A percentile compares a stretch with the other conserved stretches of the same genome.
Conservation (phyloP, 2,329 filamentous ascomycete genomes). For the Talaromyces sp. region DNA sequence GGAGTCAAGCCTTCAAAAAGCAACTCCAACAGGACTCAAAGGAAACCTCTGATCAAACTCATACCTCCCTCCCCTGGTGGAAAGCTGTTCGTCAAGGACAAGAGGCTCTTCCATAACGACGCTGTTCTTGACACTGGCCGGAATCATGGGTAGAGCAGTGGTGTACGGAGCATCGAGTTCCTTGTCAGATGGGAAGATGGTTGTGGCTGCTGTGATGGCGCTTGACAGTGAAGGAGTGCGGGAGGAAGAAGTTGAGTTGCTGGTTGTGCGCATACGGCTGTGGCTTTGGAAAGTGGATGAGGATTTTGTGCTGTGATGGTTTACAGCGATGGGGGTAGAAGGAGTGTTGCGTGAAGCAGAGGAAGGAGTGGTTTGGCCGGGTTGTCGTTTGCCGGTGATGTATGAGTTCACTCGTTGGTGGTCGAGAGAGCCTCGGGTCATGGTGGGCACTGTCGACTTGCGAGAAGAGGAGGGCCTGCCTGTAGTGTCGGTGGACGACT, state of each 20-base stretch:
- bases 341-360: slow-evolving; percentile 4
- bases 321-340: neutral
- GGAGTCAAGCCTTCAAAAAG: slow-evolving; percentile 21
- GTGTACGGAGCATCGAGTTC: slow-evolving; percentile 23
- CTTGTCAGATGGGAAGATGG: slow-evolving; percentile 25
- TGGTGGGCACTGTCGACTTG: neutral
- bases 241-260: slow-evolving; percentile 18
- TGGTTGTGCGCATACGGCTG: slow-evolving; percentile 18
- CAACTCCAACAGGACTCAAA: slow-evolving; percentile 24
- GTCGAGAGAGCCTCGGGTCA: slow-evolving; percentile 9
- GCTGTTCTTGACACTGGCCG: slow-evolving; percentile 19
- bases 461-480: neutral
- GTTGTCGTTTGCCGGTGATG: slow-evolving; percentile 9
- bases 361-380: slow-evolving; percentile 6
- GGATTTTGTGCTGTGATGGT: slow-evolving; percentile 18
- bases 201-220: slow-evolving; percentile 25
- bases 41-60: slow-evolving; percentile 22
- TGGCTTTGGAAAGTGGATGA: slow-evolving; percentile 18
- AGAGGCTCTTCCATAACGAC: slow-evolving; percentile 18
- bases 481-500: neutral
- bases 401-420: slow-evolving; percentile 5
- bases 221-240: slow-evolving; percentile 34
- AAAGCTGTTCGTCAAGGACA: slow-evolving; percentile 21
- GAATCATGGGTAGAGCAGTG: slow-evolving; percentile 16
- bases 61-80: slow-evolving; percentile 17